Evolutionary conservation across 1,284 basidiomycete species (phyloP), one percentile per base, ranked within the genome.

Genomic region (Porogramme epimiltina): DNA sequence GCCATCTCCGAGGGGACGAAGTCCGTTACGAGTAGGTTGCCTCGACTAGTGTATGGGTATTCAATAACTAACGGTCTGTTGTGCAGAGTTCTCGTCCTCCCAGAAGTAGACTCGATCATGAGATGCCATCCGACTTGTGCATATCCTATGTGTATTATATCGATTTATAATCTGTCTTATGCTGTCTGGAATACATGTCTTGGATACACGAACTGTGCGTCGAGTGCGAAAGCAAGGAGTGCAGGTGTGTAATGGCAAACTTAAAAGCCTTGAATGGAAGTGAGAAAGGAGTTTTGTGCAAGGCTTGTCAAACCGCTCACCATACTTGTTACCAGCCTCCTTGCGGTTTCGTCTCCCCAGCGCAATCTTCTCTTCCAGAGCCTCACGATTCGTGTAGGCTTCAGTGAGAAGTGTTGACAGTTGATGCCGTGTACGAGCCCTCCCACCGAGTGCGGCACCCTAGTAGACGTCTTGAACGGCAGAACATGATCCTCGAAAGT

Each of bases 271-370:
- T 26, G 2, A 43, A 42, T 36, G 8, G 48, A 34, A 42, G 15
- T 9, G 15, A 2, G 10, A 18, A 22, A 10, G n/a, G n/a, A n/a
- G n/a, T n/a, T n/a, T n/a, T n/a, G n/a, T n/a, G n/a, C n/a, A n/a
- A 13, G 56, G n/a, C n/a, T n/a, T n/a, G n/a, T n/a, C n/a, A n/a
- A n/a, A n/a, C n/a, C n/a, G n/a, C 79, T 54, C 56, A 86, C 89
- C 90, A 59, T 92, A 92, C 74, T 91, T 92, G 67, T 90, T 91
- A 8, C 90, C 89, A 0, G 90, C 89, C 65, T 92, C 90, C 64
- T 91, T 92, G 56, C 89, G 78, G 63, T 92, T 92, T 60, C 88
- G 76, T 54, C 84, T 78, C 1, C 87, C 89, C 65, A 89, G 81
- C 0, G 89, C 89, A 61, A 92, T 89, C 70, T 72, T 83, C 57